Evolutionary conservation across 805 yeast species (phyloP), one percentile per base, ranked within the genome.

Genomic region (Starmerella apis): DNA sequence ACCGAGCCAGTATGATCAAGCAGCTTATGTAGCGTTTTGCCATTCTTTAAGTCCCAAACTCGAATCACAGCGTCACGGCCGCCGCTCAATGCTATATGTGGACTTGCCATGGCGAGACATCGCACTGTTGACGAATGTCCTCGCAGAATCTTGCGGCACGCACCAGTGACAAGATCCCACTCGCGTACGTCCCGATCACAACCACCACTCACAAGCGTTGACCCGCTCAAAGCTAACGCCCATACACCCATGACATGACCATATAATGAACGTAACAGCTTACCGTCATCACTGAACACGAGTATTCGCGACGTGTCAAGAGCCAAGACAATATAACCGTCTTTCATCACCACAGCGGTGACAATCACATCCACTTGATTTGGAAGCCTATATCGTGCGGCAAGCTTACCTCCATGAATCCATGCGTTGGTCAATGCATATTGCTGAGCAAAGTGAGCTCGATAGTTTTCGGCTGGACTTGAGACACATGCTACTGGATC

Each of bases 181-280:
- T 90, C 87, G 63, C 96, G 77, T 20, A 90, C 95, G 33, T 95
- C 88, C 62, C 96, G 77, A 68, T 90, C 98, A 57, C 97, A 96
- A 18, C 95, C 86, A 32, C 97, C 97, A 31, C 94, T 81, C 19
- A 90, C 95, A 56, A 90, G 76, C 59, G 90, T 82, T 61, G 87
- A 79, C 38, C 95, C 96, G 68, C 82, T 86, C 1, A 95, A 86
- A 38, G 88, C 83, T 53, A 92, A 81, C 27, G 94, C 88, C 96
- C 97, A 90, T 13, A 92, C 95, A 36, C 97, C 98, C 73, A 87
- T 95, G 46, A 92, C 86, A 64, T 92, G 98, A 4, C 98, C 98
- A 68, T 86, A 86, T 62, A 90, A 94, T 0, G 96, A 87, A 55
- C 96, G 73, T n/a, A 88, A 59, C 45, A 69, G 60, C 42, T 63